Evolutionary conservation across 1,284 basidiomycete species (phyloP).

Genomic region (Pseudozyma pruni): DNA sequence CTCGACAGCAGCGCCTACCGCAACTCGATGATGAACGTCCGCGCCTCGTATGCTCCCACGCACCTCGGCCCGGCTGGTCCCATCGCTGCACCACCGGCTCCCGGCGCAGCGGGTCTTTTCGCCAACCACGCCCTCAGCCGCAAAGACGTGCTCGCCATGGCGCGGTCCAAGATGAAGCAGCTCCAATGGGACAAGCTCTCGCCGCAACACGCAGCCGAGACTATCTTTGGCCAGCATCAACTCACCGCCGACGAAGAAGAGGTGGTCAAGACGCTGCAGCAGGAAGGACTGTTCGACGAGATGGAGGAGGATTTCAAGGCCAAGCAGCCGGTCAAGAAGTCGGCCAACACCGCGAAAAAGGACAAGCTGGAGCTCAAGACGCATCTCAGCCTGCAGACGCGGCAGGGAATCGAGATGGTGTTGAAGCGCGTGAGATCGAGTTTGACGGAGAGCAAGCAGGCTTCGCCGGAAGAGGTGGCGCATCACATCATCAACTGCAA

Average conservation of each 20-base stretch:
- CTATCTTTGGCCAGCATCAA: conserved; percentile 60
- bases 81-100: conserved; percentile 63
- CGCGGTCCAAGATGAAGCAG: conserved; percentile 94
- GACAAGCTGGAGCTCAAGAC: conserved; percentile 68
- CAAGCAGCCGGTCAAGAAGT: conserved; percentile 78
- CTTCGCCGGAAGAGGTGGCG: conserved; percentile 66
- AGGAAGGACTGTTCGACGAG: conserved; percentile 83
- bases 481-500: conserved; percentile 66
- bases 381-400: conserved; percentile 59
- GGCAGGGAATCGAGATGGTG: conserved; percentile 60
- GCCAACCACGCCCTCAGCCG: conserved; percentile 67
- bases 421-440: conserved; percentile 34
- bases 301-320: conserved; percentile 99
- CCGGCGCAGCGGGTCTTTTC: conserved; percentile 74
- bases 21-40: conserved; percentile 65
- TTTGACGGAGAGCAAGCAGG: conserved; percentile 59
- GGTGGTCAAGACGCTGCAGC: conserved; percentile 48
- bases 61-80: conserved; percentile 60
- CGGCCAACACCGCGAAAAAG: conserved; percentile 65
- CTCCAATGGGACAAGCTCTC: conserved; percentile 92
- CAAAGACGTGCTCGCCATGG: conserved; percentile 86
- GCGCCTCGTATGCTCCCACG: conserved; percentile 49
- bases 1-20: conserved; percentile 31
- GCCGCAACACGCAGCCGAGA: conserved; percentile 66
- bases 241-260: conserved; percentile 49